Evolutionary conservation across 23 red algal species (phyloP).

Genomic region (Gracilariopsis chorda): DNA sequence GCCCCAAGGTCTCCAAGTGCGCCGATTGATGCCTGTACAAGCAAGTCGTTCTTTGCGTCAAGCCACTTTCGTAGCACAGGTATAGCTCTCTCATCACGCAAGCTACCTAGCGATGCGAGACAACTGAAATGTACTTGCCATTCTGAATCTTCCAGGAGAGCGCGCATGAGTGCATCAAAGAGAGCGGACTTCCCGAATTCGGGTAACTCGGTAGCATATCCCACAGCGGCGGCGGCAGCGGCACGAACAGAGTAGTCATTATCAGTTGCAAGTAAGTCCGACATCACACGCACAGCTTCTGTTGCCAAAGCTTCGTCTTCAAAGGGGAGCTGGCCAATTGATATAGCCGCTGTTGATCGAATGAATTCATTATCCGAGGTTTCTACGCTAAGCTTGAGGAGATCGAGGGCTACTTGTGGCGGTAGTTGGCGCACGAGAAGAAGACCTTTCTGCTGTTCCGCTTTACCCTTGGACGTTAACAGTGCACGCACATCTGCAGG

Average conservation of each 20-base stretch:
- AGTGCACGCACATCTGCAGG: constrained; percentile 26
- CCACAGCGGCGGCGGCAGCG: constrained; percentile 63
- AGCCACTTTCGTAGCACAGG: constrained; percentile 9
- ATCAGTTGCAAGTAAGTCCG: constrained; percentile 28
- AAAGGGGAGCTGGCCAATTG: constrained; percentile 54
- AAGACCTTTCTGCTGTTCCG: constrained; percentile 54
- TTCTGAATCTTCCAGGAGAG: constrained; percentile 60
- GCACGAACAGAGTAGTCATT: constrained; percentile 63
- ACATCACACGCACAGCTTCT: constrained; percentile 21
- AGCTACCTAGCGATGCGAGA: constrained; percentile 50
- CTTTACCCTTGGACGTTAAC: constrained; percentile 38
- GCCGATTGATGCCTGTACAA: constrained; percentile 72
- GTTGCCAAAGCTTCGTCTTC: neutral
- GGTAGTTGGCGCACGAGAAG: constrained; percentile 61
- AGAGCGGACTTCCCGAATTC: neutral
- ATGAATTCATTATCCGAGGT: constrained; percentile 58
- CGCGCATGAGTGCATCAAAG: constrained; percentile 47
- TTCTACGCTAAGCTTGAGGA: constrained; percentile 29
- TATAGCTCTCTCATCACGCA: constrained; percentile 33
- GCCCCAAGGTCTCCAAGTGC: constrained; percentile 64
- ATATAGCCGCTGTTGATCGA: constrained; percentile 61
- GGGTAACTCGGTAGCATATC: constrained; percentile 29
- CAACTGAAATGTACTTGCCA: constrained; percentile 78
- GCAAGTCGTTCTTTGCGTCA: constrained; percentile 40
- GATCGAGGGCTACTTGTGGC: constrained; percentile 26